Evolutionary conservation across 164 flowering plant genomes (phyloP), one percentile per base, ranked within the genome.

Genomic region (Magnolia kwangsiensis): DNA sequence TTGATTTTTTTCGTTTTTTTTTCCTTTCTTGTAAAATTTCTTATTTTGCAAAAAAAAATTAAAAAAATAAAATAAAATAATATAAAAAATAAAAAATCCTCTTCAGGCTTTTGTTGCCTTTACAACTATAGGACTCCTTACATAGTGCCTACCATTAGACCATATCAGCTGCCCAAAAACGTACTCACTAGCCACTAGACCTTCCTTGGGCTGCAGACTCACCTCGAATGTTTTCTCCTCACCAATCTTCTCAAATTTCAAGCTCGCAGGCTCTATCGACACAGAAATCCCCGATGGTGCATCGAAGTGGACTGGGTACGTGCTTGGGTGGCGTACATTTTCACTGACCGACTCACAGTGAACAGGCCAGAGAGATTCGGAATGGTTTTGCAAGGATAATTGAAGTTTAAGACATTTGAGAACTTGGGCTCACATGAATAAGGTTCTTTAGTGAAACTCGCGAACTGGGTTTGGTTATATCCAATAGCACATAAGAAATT

Each of bases 131-230:
- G 94, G 89, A 78, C 96, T 93, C 79, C 90, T 88, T 0, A 90
- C 98, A 72, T 74, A 51, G 71, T 91, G 98, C 61, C 55, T 71
- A 0, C 91, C 91, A 83, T 93, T 92, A 1, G 87, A 80, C 98
- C 98, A 93, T 50, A 23, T 76, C 80, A 93, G 69, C 74, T 50
- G 31, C 27, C 98, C 98, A 81, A 90, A 92, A 4, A 69, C 87
- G 78, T 86, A 87, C 1, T 78, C 85, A 37, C 23, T 18, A 29
- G 27, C 63, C 31, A 18, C 23, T 27, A 13, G 2, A 55, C 8
- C 59, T 55, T 16, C 59, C 51, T 67, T 76, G 8, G 83, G 59
- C 51, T 64, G 74, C 10, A 89, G 8, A 19, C 69, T 78, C 11
- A 93, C 79, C 67, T 72, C 74, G 59, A 88, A 93, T 1, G 2